phyloP scores from a whole-genome alignment of 345 rosid species.

The Hibiscus syriacus region DNA sequence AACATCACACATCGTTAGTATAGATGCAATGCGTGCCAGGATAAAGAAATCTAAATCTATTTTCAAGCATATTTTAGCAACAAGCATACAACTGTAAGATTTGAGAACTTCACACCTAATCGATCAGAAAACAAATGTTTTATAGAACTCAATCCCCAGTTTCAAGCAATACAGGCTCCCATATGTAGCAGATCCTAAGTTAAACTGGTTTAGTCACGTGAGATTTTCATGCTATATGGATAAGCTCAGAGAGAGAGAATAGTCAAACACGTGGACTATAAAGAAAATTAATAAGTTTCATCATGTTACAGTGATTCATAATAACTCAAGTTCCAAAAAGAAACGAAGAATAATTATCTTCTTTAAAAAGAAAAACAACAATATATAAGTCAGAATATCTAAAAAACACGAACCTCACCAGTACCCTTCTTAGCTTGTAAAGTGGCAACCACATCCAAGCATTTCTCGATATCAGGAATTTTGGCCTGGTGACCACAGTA shows the following conservation, averaged over 20 bases:
- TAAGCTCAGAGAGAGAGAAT: background rate
- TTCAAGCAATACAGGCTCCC: background rate
- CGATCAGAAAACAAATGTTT: background rate
- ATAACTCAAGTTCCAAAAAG: background rate
- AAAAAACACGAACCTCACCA: slow-evolving; percentile 68
- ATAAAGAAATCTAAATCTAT: background rate
- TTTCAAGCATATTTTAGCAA: background rate
- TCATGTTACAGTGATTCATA: background rate
- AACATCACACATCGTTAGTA: background rate
- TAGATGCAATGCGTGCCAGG: background rate
- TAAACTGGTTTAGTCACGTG: background rate
- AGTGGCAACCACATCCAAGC: slow-evolving; percentile 76
- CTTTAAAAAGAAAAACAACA: background rate
- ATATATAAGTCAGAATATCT: slow-evolving; percentile 1
- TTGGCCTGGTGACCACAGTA: slow-evolving; percentile 49
- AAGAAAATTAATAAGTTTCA: background rate
- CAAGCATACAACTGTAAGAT: background rate
- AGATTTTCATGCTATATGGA: background rate
- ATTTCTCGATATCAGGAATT: slow-evolving; percentile 87
- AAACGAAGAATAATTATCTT: background rate
- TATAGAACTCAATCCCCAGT: background rate
- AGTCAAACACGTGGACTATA: background rate
- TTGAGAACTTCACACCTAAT: background rate
- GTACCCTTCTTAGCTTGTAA: slow-evolving; percentile 72
- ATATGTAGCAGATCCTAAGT: background rate